These are phyloP conservation scores for Pulveroboletus sp. DNA, from an alignment of 768 basidiomycete species.

Conservation along the genomic window DNA sequence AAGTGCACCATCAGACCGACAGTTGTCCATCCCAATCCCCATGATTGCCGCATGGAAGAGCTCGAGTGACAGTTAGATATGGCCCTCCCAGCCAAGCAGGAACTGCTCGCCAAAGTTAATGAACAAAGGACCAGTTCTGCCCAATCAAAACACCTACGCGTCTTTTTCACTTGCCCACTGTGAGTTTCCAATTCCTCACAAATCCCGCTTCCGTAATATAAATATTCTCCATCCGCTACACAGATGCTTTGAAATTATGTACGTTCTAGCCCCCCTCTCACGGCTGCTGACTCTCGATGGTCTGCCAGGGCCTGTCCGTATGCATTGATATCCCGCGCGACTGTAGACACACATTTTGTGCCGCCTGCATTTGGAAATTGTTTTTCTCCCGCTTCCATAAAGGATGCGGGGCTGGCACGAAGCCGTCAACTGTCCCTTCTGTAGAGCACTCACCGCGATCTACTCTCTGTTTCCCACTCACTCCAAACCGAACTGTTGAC, in stretches of 20 bases:
- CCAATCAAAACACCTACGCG: constrained; percentile 48
- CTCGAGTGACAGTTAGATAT: constrained; percentile 38
- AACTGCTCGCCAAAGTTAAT: constrained; percentile 37
- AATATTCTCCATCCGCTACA: constrained; percentile 1
- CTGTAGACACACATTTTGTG: constrained; percentile 69
- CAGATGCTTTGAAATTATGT: constrained; percentile 64
- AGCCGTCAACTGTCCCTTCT: constrained; percentile 62
- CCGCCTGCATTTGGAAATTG: constrained; percentile 62
- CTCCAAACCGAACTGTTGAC: constrained; percentile 56
- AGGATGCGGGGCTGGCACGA: constrained; percentile 66
- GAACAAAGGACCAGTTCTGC: constrained; percentile 32
- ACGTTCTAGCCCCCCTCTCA: constrained; percentile 15
- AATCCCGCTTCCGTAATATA: constrained; percentile 9
- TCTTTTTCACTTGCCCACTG: constrained; percentile 62
- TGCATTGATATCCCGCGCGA: constrained; percentile 44
- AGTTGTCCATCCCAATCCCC: neutral
- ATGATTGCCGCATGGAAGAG: constrained; percentile 25
- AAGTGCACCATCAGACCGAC: too few relatives aligned
- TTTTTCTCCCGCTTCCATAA: constrained; percentile 63
- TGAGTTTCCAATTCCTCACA: constrained; percentile 31
- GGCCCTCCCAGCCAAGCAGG: constrained; percentile 39
- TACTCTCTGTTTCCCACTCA: constrained; percentile 53
- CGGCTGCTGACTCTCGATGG: neutral
- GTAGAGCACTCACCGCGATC: constrained; percentile 49
- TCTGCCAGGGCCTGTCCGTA: constrained; percentile 49